Conservation (phyloP, 75 land plant genomes). For the Sequoiadendron giganteum region DNA sequence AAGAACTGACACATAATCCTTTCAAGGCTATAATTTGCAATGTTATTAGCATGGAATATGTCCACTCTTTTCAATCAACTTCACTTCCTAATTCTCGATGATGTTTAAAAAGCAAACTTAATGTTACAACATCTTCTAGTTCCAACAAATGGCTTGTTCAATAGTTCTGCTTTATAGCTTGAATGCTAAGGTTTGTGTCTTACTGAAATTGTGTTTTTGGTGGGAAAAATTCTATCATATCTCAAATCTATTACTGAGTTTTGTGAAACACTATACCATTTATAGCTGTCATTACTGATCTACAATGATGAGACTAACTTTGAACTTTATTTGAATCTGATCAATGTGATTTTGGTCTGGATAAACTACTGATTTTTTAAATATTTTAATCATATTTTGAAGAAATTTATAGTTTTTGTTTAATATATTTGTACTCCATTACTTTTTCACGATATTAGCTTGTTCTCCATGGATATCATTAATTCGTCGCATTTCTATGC, state of each 20-base stretch:
- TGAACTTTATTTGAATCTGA: background rate
- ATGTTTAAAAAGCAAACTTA: background rate
- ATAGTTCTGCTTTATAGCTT: background rate
- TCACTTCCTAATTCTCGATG: background rate
- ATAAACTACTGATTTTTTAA: background rate
- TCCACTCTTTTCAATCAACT: background rate
- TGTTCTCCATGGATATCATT: conserved; percentile 77
- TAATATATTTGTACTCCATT: background rate
- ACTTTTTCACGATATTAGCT: conserved; percentile 58
- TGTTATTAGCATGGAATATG: no score
- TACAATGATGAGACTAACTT: background rate
- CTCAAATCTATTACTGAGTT: background rate
- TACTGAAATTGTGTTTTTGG: background rate
- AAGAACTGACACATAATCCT: no score
- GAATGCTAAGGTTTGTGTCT: background rate
- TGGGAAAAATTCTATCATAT: background rate
- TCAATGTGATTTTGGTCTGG: background rate
- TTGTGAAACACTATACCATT: no score
- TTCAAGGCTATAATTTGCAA: no score
- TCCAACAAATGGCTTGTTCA: background rate
- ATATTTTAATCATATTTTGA: background rate
- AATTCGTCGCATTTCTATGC: conserved; percentile 88
- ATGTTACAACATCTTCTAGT: background rate
- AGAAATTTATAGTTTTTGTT: background rate
- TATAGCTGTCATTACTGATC: background rate